These are phyloP conservation scores for Hypoxylon subgilvum DNA, from an alignment of 495 filamentous ascomycete species.

Conservation along the genomic window DNA sequence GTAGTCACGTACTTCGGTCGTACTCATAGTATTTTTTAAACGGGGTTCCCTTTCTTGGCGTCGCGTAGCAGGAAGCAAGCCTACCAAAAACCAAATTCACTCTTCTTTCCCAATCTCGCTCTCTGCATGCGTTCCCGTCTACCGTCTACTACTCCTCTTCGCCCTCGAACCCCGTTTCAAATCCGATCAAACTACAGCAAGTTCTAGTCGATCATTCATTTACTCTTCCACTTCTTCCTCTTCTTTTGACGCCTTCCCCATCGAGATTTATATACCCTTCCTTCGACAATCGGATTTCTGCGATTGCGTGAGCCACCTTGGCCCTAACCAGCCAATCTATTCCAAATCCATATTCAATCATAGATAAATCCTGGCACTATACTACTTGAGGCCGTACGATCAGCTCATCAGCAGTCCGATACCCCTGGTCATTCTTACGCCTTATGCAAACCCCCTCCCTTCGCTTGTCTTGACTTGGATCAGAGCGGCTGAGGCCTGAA, in stretches of 20 bases:
- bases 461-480: constrained; percentile 31
- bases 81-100: background rate
- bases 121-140: too few relatives aligned
- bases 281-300: too few relatives aligned
- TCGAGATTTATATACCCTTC: constrained; percentile 29
- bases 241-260: constrained; percentile 14
- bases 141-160: too few relatives aligned
- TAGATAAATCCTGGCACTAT: constrained; percentile 33
- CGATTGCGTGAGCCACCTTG: constrained; percentile 23
- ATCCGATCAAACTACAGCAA: constrained; percentile 14
- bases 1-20: background rate
- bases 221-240: constrained; percentile 1
- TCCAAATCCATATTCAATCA: constrained; percentile 26
- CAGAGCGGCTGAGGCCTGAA: constrained; percentile 32
- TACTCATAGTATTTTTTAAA: background rate
- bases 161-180: constrained; percentile 15
- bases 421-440: constrained; percentile 31
- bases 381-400: constrained; percentile 35
- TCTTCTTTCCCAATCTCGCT: constrained; percentile 13
- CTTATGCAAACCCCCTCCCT: constrained; percentile 39
- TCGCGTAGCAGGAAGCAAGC: background rate
- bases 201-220: background rate
- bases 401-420: constrained; percentile 31
- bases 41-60: background rate
- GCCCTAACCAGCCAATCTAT: constrained; percentile 24